Base-by-base conservation (phyloP, 148 eudicot species). In the Suaeda aralocaspica region DNA sequence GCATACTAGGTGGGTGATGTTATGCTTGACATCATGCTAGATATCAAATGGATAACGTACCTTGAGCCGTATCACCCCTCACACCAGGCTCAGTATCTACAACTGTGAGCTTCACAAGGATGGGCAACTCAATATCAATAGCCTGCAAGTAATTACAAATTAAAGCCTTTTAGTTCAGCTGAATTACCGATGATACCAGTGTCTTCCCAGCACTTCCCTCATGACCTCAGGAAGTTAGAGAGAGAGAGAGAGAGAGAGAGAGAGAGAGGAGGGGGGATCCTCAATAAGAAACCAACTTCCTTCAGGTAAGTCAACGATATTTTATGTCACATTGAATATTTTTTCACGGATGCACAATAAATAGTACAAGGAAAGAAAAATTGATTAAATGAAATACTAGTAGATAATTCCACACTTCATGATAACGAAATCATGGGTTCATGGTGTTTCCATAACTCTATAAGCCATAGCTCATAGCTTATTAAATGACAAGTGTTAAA, bases 101-200 rank as follows among this genome's bases (percentile, higher is more conserved):
- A 68, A 93, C 96, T 26, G 71, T 80, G 75, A 90, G 83, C 77
- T 84, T 90, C 68, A 88, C 89, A 26, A 78, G 84, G 66, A 81
- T 82, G 69, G 98, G 98, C 67, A 93, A 84, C 74, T 93, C 98
- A 78, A 93, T 81, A 78, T 83, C 98, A 66, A 93, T 93, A 49
- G 91, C 80, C 98, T 91, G 81, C 73, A 84, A 59, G 70, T 66
- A 75, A 42, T 31, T n/a, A n/a, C n/a, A n/a, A n/a, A n/a, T 59
- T 22, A 81, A 78, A 60, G 24, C 68, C 9, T 25, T 28, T 68
- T n/a, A 76, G 68, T 14, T 76, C 25, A 4, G 25, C 18, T 48
- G 21, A 66, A 66, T 41, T 39, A 18, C 49, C 33, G 76, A 55
- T 24, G 18, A 53, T 26, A 55, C n/a, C 53, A 64, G 34, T 16